phyloP scores from a whole-genome alignment of 2,329 filamentous ascomycete species.

The Venturia effusa region DNA sequence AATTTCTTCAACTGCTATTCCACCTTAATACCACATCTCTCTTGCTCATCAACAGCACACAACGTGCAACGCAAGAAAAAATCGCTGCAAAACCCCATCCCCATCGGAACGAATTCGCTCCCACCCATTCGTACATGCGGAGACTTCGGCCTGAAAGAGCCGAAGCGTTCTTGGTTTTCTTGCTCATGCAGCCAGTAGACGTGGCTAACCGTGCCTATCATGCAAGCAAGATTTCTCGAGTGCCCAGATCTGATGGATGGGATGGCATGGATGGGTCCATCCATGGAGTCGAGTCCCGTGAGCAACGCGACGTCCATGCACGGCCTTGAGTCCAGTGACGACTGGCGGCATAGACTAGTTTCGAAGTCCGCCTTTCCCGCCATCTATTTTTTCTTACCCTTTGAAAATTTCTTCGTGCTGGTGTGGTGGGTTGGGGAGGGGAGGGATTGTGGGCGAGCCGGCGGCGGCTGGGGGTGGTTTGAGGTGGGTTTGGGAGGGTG shows the following conservation, averaged over 20 bases:
- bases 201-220: background rate
- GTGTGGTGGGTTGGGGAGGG: background rate
- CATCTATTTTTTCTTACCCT: background rate
- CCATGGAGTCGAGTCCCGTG: background rate
- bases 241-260: too few relatives aligned
- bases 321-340: background rate
- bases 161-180: too few relatives aligned
- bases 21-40: background rate
- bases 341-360: background rate
- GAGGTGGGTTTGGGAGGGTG: background rate
- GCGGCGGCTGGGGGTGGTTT: background rate
- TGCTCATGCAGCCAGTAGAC: background rate
- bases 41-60: too few relatives aligned
- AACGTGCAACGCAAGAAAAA: too few relatives aligned
- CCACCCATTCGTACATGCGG: background rate
- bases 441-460: background rate
- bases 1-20: background rate
- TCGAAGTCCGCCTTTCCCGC: background rate
- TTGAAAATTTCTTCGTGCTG: background rate
- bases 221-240: too few relatives aligned
- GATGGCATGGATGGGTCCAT: background rate
- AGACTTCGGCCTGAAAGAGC: background rate
- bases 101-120: background rate
- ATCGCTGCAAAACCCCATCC: background rate
- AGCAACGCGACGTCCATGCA: too few relatives aligned